Conservation (phyloP, 805 yeast species). For the Sugiyamaella smithiae region DNA sequence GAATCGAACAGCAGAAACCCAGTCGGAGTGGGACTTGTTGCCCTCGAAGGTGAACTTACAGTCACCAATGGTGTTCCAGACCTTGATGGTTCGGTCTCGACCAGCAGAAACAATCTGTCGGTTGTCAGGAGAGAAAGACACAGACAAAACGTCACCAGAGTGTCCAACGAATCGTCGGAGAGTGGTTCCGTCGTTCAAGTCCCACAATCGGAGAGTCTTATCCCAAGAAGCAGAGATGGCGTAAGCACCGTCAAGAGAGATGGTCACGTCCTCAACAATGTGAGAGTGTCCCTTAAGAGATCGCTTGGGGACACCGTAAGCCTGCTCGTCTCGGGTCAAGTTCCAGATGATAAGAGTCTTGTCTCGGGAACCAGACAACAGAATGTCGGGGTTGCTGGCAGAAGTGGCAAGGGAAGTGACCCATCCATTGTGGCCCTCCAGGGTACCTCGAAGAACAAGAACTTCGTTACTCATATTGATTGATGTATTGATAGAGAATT, state of each 20-base stretch:
- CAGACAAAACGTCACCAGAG: conserved; percentile 95
- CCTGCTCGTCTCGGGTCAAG: conserved; percentile 91
- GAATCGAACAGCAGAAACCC: conserved; percentile 98
- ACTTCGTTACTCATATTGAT: conserved; percentile 57
- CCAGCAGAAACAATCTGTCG: conserved; percentile 98
- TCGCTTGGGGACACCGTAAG: conserved; percentile 97
- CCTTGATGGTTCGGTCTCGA: conserved; percentile 97
- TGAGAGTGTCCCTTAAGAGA: conserved; percentile 98
- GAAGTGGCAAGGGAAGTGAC: conserved; percentile 98
- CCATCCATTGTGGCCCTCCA: conserved; percentile 95
- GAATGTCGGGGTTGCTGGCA: conserved; percentile 95
- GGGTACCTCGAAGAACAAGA: conserved; percentile 99
- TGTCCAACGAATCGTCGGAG: conserved; percentile 97
- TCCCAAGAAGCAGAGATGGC: conserved; percentile 99
- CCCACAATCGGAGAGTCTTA: conserved; percentile 98
- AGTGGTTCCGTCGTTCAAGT: conserved; percentile 89
- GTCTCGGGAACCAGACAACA: conserved; percentile 98
- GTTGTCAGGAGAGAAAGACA: conserved; percentile 92
- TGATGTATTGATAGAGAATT: background rate
- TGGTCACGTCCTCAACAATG: conserved; percentile 96
- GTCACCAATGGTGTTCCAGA: conserved; percentile 99
- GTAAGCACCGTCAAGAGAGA: conserved; percentile 96
- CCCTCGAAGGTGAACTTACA: conserved; percentile 81
- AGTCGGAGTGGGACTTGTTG: conserved; percentile 87
- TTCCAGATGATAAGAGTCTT: conserved; percentile 98